Evolutionary conservation across 331 rosid genomes (phyloP).

Genomic region (Erythrophleum ivorense): DNA sequence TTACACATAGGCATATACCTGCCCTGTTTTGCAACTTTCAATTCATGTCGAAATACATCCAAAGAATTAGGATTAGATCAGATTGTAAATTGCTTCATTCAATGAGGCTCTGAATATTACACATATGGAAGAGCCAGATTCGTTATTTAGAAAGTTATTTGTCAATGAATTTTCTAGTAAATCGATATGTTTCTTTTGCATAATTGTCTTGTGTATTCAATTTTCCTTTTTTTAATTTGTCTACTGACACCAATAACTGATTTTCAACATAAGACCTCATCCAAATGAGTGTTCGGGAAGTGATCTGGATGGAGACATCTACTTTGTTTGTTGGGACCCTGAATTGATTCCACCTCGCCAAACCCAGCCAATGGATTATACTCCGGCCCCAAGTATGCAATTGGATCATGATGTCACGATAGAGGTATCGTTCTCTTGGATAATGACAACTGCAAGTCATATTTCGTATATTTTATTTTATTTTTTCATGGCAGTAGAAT

Average conservation of each 20-base stretch:
- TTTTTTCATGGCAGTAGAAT: neutral
- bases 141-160: slow-evolving; percentile 8
- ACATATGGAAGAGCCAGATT: neutral
- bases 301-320: slow-evolving; percentile 89
- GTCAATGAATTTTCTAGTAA: neutral
- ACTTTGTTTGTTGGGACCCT: slow-evolving; percentile 82
- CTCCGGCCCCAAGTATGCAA: slow-evolving; percentile 42
- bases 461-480: neutral
- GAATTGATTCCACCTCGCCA: slow-evolving; percentile 61
- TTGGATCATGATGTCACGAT: slow-evolving; percentile 68
- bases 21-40: neutral
- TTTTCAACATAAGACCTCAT: slow-evolving; percentile 68
- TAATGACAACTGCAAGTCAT: slow-evolving; percentile 8
- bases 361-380: slow-evolving; percentile 77
- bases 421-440: slow-evolving; percentile 59
- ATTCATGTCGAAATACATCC: neutral
- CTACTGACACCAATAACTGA: slow-evolving; percentile 29
- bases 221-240: slow-evolving; percentile 1
- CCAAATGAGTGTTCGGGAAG: slow-evolving; percentile 96
- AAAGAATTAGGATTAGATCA: neutral
- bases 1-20: neutral
- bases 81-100: neutral
- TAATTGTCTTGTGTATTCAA: neutral
- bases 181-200: slow-evolving; percentile 20
- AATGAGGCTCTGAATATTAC: neutral